A percentile compares a stretch with the other conserved stretches of the same genome.
Evolutionary conservation across 2,329 filamentous ascomycete species (phyloP).

Genomic region (Phaeosphaeriaceae sp.): DNA sequence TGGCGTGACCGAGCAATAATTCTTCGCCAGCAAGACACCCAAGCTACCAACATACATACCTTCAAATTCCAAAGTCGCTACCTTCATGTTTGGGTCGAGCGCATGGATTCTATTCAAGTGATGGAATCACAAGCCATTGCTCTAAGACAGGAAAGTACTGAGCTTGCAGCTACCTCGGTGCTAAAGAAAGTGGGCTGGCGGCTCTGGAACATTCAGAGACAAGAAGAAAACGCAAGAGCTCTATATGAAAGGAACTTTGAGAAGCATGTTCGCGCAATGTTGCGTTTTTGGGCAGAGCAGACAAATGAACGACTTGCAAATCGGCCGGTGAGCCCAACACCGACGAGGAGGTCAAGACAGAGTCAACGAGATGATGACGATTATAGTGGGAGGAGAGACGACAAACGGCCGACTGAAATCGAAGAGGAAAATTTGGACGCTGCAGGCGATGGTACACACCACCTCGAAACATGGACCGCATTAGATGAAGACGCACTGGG

Average conservation of each 20-base stretch:
- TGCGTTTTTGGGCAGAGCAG: slow-evolving; percentile 61
- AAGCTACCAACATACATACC: slow-evolving; percentile 32
- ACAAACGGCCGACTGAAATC: neutral
- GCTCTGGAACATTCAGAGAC: slow-evolving; percentile 61
- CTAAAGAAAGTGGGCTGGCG: slow-evolving; percentile 65
- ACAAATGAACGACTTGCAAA: slow-evolving; percentile 40
- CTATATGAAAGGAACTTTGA: slow-evolving; percentile 60
- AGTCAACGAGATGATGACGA: slow-evolving; percentile 14
- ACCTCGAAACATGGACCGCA: slow-evolving; percentile 47
- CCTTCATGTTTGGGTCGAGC: slow-evolving; percentile 36
- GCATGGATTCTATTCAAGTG: slow-evolving; percentile 29
- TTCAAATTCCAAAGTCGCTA: slow-evolving; percentile 40
- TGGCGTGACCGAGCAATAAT: slow-evolving; percentile 52
- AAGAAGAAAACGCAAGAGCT: slow-evolving; percentile 59
- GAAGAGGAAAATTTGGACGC: slow-evolving; percentile 6
- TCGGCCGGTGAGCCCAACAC: slow-evolving; percentile 32
- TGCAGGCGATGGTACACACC: slow-evolving; percentile 36
- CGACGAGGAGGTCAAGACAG: slow-evolving; percentile 21
- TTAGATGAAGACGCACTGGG: slow-evolving; percentile 45
- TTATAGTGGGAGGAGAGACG: slow-evolving; percentile 8
- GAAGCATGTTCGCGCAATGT: slow-evolving; percentile 62
- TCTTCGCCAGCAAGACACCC: slow-evolving; percentile 22
- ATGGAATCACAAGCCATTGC: slow-evolving; percentile 53
- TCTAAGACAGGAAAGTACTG: slow-evolving; percentile 55
- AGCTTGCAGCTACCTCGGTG: slow-evolving; percentile 54